A percentile compares a stretch with the other conserved stretches of the same genome.
phyloP scores from a whole-genome alignment of 2,329 filamentous ascomycete genomes.

The Incumbomyces delicatus region DNA sequence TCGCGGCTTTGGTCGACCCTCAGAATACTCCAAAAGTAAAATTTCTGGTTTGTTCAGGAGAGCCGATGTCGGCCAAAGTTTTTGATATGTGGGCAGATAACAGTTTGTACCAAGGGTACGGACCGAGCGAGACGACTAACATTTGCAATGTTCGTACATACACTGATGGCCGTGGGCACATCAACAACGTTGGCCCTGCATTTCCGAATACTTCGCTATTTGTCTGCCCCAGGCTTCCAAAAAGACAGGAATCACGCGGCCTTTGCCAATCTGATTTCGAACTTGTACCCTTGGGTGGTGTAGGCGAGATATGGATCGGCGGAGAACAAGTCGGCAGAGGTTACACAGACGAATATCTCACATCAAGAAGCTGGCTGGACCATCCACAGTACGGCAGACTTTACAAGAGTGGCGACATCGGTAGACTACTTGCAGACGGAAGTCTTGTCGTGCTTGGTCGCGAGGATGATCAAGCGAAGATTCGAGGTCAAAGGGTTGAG shows the following conservation, averaged over 20 bases:
- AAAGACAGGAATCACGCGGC: not conserved
- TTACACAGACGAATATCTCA: slow-evolving; percentile 58
- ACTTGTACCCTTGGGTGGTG: slow-evolving; percentile 56
- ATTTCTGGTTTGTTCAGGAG: slow-evolving; percentile 72
- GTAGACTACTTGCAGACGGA: slow-evolving; percentile 66
- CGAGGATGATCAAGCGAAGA: slow-evolving; percentile 70
- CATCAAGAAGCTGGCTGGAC: slow-evolving; percentile 55
- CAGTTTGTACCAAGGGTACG: slow-evolving; percentile 70
- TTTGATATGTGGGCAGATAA: slow-evolving; percentile 55
- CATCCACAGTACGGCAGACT: slow-evolving; percentile 61
- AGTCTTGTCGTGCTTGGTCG: slow-evolving; percentile 64
- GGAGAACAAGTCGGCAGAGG: slow-evolving; percentile 69
- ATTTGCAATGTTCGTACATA: slow-evolving; percentile 65
- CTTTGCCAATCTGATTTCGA: slow-evolving; percentile 34
- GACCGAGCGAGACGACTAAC: slow-evolving; percentile 78
- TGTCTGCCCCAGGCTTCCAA: slow-evolving; percentile 33
- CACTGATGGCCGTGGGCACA: slow-evolving; percentile 48
- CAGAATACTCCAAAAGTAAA: slow-evolving; percentile 58
- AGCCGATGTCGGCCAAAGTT: slow-evolving; percentile 65
- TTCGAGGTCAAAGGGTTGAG: slow-evolving; percentile 72
- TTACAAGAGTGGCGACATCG: slow-evolving; percentile 75
- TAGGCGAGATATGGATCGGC: slow-evolving; percentile 80
- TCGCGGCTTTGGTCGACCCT: slow-evolving; percentile 65
- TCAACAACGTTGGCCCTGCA: slow-evolving; percentile 66
- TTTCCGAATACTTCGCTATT: slow-evolving; percentile 69